Conservation (phyloP, 1,284 basidiomycete genomes). For the Sanguinoderma infundibulare region DNA sequence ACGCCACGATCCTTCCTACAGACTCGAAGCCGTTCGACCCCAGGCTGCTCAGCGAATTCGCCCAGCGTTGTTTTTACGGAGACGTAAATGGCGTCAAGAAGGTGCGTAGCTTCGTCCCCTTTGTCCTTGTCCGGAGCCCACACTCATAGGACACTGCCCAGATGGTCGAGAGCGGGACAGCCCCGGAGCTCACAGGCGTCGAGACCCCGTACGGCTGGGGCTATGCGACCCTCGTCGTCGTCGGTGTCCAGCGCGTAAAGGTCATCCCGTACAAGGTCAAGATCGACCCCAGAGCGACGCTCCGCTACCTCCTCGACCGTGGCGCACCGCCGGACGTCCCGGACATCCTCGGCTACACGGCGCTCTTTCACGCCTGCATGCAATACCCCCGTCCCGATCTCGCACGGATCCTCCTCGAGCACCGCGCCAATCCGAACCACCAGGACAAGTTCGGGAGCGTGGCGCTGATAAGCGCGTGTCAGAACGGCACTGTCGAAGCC, state of each 20-base stretch:
- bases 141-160: slow-evolving; percentile 19
- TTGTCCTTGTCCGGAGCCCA: not conserved
- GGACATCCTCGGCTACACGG: slow-evolving; percentile 55
- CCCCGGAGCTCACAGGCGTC: slow-evolving; percentile 45
- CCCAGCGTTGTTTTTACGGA: slow-evolving; percentile 42
- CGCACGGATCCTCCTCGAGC: slow-evolving; percentile 41
- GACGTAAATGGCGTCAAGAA: slow-evolving; percentile 33
- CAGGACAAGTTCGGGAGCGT: slow-evolving; percentile 52
- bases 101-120: slow-evolving; percentile 27
- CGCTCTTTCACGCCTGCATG: slow-evolving; percentile 50
- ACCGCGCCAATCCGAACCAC: slow-evolving; percentile 43
- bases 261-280: slow-evolving; percentile 5
- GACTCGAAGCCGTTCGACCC: slow-evolving; percentile 34
- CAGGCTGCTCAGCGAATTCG: slow-evolving; percentile 42
- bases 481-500: slow-evolving; percentile 37
- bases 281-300: slow-evolving; percentile 39
- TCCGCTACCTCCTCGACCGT: slow-evolving; percentile 46
- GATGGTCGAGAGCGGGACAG: slow-evolving; percentile 42
- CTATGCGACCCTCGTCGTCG: slow-evolving; percentile 47
- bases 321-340: slow-evolving; percentile 47
- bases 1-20: slow-evolving; percentile 10
- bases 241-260: slow-evolving; percentile 47
- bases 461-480: slow-evolving; percentile 44
- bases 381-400: slow-evolving; percentile 8
- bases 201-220: slow-evolving; percentile 53